Conservation (phyloP, 1,139 yeast genomes). For the Diutina sp. region DNA sequence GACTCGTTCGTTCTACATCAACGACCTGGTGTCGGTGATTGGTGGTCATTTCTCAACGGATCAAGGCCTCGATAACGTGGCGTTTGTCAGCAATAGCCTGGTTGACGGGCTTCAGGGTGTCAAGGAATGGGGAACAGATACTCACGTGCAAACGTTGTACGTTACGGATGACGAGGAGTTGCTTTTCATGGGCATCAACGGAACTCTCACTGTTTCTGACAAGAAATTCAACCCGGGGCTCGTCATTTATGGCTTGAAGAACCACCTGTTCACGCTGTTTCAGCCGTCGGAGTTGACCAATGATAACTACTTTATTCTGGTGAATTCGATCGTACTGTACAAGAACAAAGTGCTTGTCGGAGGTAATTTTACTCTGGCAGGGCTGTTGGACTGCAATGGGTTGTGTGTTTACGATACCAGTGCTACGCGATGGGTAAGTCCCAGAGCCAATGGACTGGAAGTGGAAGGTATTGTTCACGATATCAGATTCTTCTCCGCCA, state of each 20-base stretch:
- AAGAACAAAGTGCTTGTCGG: conserved; percentile 55
- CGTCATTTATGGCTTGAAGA: conserved; percentile 35
- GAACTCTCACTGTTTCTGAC: conserved; percentile 18
- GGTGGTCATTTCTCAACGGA: conserved; percentile 31
- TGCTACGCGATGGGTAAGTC: conserved; percentile 41
- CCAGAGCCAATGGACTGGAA: conserved; percentile 19
- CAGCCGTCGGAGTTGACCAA: conserved; percentile 36
- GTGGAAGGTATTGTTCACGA: conserved; percentile 44
- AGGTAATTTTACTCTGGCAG: conserved; percentile 58
- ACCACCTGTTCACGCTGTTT: conserved; percentile 20
- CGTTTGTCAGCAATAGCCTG: conserved; percentile 5
- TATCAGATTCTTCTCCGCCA: conserved; percentile 37
- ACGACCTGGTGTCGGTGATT: conserved; percentile 35
- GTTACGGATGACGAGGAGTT: conserved; percentile 22
- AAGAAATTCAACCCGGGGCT: conserved; percentile 29
- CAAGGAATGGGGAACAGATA: conserved; percentile 24
- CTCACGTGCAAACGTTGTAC: conserved; percentile 28
- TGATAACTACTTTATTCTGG: conserved; percentile 17
- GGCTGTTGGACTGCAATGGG: conserved; percentile 45
- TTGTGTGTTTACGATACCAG: conserved; percentile 57
- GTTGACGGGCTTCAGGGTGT: conserved; percentile 13
- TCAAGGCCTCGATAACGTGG: conserved; percentile 6
- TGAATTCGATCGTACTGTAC: conserved; percentile 42
- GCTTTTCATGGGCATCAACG: conserved; percentile 40
- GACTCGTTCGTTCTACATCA: conserved; percentile 25